Conservation (phyloP, 345 rosid genomes). For the Eucalyptus virginea region DNA sequence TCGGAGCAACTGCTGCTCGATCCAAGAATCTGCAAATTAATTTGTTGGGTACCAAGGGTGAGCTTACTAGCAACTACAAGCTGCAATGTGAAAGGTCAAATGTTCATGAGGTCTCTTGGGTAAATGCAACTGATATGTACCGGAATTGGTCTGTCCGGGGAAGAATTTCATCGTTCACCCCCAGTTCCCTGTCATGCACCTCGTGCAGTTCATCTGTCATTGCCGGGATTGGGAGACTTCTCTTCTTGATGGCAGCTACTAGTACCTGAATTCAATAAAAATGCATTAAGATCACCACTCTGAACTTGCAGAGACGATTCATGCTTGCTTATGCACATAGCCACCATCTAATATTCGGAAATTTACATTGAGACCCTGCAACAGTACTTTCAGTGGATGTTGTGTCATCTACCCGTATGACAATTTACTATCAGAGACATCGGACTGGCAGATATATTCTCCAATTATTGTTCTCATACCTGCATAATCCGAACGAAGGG, state of each 20-base stretch:
- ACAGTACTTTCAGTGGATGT: neutral
- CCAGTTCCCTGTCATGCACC: slow-evolving; percentile 24
- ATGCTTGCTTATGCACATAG: neutral
- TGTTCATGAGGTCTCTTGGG: neutral
- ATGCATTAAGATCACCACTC: neutral
- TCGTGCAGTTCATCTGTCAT: slow-evolving; percentile 28
- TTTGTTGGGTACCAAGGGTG: neutral
- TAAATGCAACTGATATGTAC: neutral
- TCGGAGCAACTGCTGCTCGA: slow-evolving; percentile 26
- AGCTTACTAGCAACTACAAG: neutral
- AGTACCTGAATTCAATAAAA: slow-evolving; percentile 15
- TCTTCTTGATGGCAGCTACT: slow-evolving; percentile 26
- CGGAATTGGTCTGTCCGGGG: slow-evolving; percentile 42
- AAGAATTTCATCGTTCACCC: slow-evolving; percentile 17
- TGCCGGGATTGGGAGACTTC: slow-evolving; percentile 27
- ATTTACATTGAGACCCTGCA: neutral
- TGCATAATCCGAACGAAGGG: slow-evolving; percentile 32
- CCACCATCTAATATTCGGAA: neutral
- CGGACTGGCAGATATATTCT: neutral
- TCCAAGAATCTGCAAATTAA: slow-evolving; percentile 24
- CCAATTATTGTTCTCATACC: slow-evolving; percentile 3
- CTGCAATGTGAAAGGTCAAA: neutral
- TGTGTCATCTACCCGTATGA: neutral
- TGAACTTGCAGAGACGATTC: neutral
- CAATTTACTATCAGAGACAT: neutral